Percentiles rank a stretch among this genome's conserved stretches.
Evolutionary conservation across 495 filamentous ascomycete genomes (phyloP).

Genomic region (Hypoxylon subgilvum): DNA sequence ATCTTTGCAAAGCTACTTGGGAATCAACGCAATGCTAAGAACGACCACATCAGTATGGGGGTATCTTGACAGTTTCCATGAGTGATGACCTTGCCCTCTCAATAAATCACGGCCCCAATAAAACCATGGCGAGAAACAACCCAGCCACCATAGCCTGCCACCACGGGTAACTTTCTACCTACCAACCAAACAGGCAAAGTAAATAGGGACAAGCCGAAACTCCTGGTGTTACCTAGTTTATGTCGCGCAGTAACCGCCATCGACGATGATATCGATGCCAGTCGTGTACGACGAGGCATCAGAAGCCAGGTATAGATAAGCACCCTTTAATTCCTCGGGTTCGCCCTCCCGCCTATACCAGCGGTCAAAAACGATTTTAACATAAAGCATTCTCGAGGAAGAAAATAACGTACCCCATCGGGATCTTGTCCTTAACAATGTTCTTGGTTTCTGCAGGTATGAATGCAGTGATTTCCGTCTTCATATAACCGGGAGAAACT

Average conservation of each 20-base stretch:
- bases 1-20: too few species aligned
- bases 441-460: conserved; percentile 72
- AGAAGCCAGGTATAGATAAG: conserved; percentile 84
- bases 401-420: conserved; percentile 67
- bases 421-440: conserved; percentile 80
- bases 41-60: conserved; percentile 8
- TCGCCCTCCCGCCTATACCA: conserved; percentile 67
- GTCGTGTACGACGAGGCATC: conserved; percentile 88
- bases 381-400: background rate
- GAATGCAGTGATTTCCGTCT: conserved; percentile 81
- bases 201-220: background rate
- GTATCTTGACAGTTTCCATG: conserved; percentile 21
- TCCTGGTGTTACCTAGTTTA: conserved; percentile 23
- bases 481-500: conserved; percentile 86
- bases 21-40: background rate
- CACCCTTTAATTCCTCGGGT: conserved; percentile 81
- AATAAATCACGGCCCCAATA: too few species aligned
- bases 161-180: background rate
- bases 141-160: too few species aligned
- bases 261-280: conserved; percentile 75
- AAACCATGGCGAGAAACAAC: conserved; percentile 4
- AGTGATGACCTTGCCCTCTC: conserved; percentile 7
- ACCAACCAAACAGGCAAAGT: background rate
- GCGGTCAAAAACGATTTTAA: conserved; percentile 13
- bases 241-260: conserved; percentile 66